These are phyloP conservation scores for Coniochaeta hoffmannii DNA, from an alignment of 2,329 filamentous ascomycete genomes.

Conservation along the genomic window DNA sequence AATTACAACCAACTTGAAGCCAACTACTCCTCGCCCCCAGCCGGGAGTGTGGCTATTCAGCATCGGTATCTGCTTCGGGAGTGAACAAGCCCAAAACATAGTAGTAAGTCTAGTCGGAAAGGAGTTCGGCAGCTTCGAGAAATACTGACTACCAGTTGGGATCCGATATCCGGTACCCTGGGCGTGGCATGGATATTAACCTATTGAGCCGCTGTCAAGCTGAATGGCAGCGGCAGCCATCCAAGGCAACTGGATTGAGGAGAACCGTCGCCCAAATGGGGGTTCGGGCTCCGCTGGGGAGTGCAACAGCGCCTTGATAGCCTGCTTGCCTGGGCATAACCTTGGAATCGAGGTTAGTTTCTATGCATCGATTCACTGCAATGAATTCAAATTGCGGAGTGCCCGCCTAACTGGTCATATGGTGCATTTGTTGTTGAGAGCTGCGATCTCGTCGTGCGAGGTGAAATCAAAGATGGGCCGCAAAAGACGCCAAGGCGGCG, in stretches of 20 bases:
- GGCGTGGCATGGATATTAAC: background rate
- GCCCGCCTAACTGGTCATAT: too few relatives aligned
- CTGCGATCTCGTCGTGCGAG: too few relatives aligned
- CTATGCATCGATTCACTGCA: too few relatives aligned
- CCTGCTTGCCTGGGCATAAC: too few relatives aligned
- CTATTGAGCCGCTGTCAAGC: background rate
- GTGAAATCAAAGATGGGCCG: too few relatives aligned
- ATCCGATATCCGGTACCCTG: background rate
- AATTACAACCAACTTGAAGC: background rate
- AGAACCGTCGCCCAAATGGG: background rate
- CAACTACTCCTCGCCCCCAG: background rate
- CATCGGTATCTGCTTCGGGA: background rate
- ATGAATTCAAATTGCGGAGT: too few relatives aligned
- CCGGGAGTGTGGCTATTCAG: background rate
- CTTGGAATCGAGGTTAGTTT: too few relatives aligned
- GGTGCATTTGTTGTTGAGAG: too few relatives aligned
- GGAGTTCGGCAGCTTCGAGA: background rate
- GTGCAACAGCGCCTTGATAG: background rate
- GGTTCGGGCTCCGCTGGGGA: background rate
- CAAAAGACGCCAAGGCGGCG: too few relatives aligned
- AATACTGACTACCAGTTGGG: background rate
- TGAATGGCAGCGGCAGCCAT: background rate
- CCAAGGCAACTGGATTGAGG: background rate
- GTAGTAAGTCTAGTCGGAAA: background rate
- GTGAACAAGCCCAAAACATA: background rate